A percentile compares a stretch with the other conserved stretches of the same genome.
Conservation (phyloP, 2,329 filamentous ascomycete genomes). For the Phialocephala sp. region DNA sequence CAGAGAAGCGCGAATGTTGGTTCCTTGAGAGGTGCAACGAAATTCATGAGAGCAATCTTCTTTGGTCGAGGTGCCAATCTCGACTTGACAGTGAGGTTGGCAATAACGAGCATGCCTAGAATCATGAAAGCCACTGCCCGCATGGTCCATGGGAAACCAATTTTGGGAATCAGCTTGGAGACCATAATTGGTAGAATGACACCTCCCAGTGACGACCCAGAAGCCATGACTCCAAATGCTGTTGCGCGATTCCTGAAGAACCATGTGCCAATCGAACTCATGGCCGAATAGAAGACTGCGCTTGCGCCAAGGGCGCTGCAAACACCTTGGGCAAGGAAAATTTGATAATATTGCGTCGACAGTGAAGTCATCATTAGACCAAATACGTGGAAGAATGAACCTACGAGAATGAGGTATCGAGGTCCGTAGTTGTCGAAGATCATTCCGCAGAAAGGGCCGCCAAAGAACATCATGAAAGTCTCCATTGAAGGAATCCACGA, state of each 20-base stretch:
- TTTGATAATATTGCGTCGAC: slow-evolving; percentile 59
- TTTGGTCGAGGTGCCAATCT: slow-evolving; percentile 50
- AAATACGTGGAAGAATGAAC: slow-evolving; percentile 62
- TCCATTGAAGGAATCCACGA: slow-evolving; percentile 67
- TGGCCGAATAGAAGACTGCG: slow-evolving; percentile 52
- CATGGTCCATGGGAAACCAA: slow-evolving; percentile 64
- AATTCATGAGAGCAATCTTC: slow-evolving; percentile 43
- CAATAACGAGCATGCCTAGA: slow-evolving; percentile 56
- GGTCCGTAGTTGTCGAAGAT: slow-evolving; percentile 67
- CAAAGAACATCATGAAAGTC: slow-evolving; percentile 56
- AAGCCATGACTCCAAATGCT: slow-evolving; percentile 55
- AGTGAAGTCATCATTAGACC: slow-evolving; percentile 68
- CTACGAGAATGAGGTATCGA: slow-evolving; percentile 56
- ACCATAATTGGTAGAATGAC: slow-evolving; percentile 69
- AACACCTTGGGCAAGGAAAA: slow-evolving; percentile 55
- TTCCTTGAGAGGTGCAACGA: slow-evolving; percentile 47
- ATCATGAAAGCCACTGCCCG: slow-evolving; percentile 61
- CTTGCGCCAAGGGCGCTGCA: slow-evolving; percentile 52
- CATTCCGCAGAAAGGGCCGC: slow-evolving; percentile 67
- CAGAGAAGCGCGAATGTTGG: slow-evolving; percentile 47
- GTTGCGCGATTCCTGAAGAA: slow-evolving; percentile 54
- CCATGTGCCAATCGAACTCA: slow-evolving; percentile 52
- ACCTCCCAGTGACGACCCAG: slow-evolving; percentile 56
- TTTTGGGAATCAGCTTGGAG: slow-evolving; percentile 54
- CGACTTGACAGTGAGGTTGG: slow-evolving; percentile 58